Percentiles rank a stretch among this genome's conserved stretches.
Conservation (phyloP, 345 rosid genomes). For the Eutrema yunnanense region DNA sequence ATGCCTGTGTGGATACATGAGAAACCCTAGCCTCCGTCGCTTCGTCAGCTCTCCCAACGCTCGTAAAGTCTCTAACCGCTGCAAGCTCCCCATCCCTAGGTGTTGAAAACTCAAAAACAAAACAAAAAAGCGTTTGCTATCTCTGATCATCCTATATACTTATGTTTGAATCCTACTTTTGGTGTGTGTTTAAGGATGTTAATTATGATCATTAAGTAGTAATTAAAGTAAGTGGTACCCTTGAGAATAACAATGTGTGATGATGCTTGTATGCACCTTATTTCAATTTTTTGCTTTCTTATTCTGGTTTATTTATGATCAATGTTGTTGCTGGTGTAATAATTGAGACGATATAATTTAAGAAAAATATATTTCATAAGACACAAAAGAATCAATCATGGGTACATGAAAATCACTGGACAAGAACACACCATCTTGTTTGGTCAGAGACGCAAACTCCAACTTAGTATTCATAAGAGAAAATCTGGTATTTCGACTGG, state of each 20-base stretch:
- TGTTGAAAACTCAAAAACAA: slow-evolving; percentile 34
- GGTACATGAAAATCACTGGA: slow-evolving; percentile 2
- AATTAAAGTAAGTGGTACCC: not conserved
- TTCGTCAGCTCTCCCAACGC: slow-evolving; percentile 83
- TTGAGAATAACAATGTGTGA: slow-evolving; percentile 19
- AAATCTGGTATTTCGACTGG: slow-evolving; percentile 62
- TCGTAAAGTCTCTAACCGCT: slow-evolving; percentile 73
- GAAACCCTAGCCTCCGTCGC: slow-evolving; percentile 62
- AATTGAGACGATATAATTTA: slow-evolving; percentile 5
- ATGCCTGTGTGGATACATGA: slow-evolving; percentile 81
- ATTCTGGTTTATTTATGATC: not conserved
- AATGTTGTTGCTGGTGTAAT: slow-evolving; percentile 15
- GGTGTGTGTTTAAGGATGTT: slow-evolving; percentile 3
- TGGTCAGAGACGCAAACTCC: slow-evolving; percentile 1
- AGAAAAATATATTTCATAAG: slow-evolving; percentile 1
- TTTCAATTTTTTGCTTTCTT: slow-evolving; percentile 8
- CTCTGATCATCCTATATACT: not conserved
- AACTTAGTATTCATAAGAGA: slow-evolving; percentile 40
- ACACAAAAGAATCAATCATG: slow-evolving; percentile 18
- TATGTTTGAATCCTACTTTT: slow-evolving; percentile 8
- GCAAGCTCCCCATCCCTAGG: slow-evolving; percentile 82
- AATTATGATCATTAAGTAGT: not conserved
- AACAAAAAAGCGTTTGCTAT: not conserved
- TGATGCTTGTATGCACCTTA: slow-evolving; percentile 21
- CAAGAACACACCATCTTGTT: slow-evolving; percentile 6